Evolutionary conservation across 768 basidiomycete genomes (phyloP), one percentile per base, ranked within the genome.

Genomic region (Naematelia aurantialba): DNA sequence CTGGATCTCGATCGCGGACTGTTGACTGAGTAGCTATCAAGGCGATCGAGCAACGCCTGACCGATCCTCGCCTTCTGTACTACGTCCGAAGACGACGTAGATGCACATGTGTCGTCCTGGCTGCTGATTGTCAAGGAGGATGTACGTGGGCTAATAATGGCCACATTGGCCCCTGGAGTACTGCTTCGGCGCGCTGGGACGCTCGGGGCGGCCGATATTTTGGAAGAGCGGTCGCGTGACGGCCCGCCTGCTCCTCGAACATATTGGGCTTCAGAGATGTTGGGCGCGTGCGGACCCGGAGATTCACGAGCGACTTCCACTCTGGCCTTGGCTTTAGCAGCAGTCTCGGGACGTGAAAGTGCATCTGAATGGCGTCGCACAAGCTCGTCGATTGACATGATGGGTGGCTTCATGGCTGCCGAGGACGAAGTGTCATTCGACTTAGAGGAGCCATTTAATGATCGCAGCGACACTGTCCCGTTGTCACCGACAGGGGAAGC

Each of bases 341-440:
- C 54, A 45, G 45, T 55, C 17, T 55, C 26, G 4, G 65, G 62
- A 13, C 24, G 47, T 25, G 45, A 29, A 8, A 58, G 59, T 5
- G 63, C 62, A 0, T 56, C 51, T 3, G 70, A 62, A 58, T 74
- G 68, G 39, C 54, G 60, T 4, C 58, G 24, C 11, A 76, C 54
- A 46, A 76, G 74, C 13, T 76, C 75, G 48, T 73, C 73, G 29
- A 76, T 76, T 21, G 68, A 70, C 27, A 66, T 51, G 21, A 71
- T 67, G 17, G 58, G 46, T 22, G 48, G 11, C 21, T 51, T 53
- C 19, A 60, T 42, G 4, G 29, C 44, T 25, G 62, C 53, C 39
- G 44, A 13, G 14, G 56, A 45, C 19, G 59, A 57, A 31, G 57
- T 50, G 14, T 29, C 47, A 1, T 31, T 24, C 12, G 24, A 22